A percentile compares a stretch with the other conserved stretches of the same genome.
Conservation (phyloP, 2,329 filamentous ascomycete species). For the Neurospora crassa region DNA sequence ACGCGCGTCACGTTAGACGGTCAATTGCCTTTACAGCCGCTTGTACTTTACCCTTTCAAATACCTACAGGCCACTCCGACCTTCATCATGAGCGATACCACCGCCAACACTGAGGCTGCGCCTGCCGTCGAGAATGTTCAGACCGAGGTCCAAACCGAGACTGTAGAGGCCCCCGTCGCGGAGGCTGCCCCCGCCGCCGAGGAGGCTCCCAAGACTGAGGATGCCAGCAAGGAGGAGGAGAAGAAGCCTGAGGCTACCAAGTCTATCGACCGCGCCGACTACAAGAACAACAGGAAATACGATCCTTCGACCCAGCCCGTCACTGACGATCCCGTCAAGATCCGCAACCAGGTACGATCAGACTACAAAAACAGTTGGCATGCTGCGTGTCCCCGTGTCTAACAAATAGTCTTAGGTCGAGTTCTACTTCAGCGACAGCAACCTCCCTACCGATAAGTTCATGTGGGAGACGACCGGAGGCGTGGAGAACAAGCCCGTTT, state of each 20-base stretch:
- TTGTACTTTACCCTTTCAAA: not conserved
- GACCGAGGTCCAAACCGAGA: not conserved
- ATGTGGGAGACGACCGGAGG: conserved; percentile 72
- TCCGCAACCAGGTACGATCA: conserved; percentile 65
- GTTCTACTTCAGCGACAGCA: conserved; percentile 92
- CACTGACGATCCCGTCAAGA: conserved; percentile 68
- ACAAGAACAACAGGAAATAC: conserved; percentile 55
- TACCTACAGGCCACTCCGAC: not conserved
- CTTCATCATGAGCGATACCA: conserved; percentile 26
- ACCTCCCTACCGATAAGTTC: conserved; percentile 82
- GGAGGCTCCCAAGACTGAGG: conserved; percentile 16
- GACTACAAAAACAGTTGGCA: not conserved
- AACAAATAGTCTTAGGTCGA: conserved; percentile 56
- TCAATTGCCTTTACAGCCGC: not conserved
- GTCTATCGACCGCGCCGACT: conserved; percentile 27
- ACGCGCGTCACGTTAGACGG: not conserved
- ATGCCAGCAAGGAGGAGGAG: conserved; percentile 14
- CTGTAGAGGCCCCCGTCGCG: conserved; percentile 2
- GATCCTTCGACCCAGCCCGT: conserved; percentile 58
- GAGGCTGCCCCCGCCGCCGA: conserved; percentile 26
- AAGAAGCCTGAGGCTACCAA: conserved; percentile 20
- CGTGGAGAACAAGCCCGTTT: conserved; percentile 69
- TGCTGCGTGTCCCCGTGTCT: conserved; percentile 3
- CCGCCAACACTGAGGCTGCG: conserved; percentile 17
- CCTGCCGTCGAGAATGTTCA: conserved; percentile 1